A percentile compares a stretch with the other conserved stretches of the same genome.
phyloP scores from a whole-genome alignment of 2,329 filamentous ascomycete genomes.

The Plectosphaerella plurivora region DNA sequence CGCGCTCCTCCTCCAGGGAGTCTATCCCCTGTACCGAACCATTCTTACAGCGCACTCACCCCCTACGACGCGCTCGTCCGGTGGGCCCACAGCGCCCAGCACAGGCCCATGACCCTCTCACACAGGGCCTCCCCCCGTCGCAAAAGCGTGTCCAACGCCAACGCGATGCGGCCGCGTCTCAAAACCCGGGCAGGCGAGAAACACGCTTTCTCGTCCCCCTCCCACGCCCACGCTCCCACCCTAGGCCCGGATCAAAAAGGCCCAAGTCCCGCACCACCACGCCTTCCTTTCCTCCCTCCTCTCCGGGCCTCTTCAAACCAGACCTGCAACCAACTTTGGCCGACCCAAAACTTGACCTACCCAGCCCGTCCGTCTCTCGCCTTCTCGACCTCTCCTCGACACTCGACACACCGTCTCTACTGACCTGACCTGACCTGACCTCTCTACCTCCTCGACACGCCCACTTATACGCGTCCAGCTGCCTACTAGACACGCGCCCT shows the following conservation, averaged over 20 bases:
- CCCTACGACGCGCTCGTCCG: not conserved
- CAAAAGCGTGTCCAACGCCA: constrained; percentile 11
- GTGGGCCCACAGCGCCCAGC: not conserved
- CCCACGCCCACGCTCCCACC: not conserved
- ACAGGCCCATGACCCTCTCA: not conserved
- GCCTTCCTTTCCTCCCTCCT: constrained; percentile 7
- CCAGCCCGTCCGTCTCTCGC: not conserved
- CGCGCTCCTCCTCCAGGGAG: not conserved
- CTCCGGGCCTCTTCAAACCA: constrained; percentile 16
- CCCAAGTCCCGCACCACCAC: constrained; percentile 15
- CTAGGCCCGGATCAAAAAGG: constrained; percentile 18
- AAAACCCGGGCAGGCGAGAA: constrained; percentile 1
- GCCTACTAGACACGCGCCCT: not conserved
- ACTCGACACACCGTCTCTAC: not conserved
- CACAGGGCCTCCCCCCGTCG: not conserved
- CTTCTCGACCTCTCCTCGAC: not conserved
- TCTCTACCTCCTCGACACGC: not conserved
- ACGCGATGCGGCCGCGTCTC: constrained; percentile 14
- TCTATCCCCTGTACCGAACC: not conserved
- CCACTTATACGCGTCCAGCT: not conserved
- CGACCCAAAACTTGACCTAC: constrained; percentile 4
- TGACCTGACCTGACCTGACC: not conserved
- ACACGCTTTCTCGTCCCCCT: constrained; percentile 11
- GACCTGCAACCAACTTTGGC: constrained; percentile 15
- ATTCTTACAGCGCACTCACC: not conserved